Evolutionary conservation across 2,329 filamentous ascomycete species (phyloP), one percentile per base, ranked within the genome.

Genomic region (Penicillium griseofulvum): DNA sequence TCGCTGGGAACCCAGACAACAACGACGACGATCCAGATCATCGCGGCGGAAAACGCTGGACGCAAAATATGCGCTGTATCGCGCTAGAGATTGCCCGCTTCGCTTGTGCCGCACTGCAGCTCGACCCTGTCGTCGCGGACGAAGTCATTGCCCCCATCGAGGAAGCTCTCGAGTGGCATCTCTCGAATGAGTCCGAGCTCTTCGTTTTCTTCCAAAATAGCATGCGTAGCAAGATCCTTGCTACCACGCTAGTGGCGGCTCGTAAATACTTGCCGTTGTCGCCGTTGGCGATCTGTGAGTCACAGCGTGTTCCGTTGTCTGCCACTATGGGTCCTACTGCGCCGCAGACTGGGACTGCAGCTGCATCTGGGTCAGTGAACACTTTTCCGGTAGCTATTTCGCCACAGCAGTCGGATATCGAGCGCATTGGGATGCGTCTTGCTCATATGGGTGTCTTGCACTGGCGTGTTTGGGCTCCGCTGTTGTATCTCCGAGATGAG

Each of bases 381-480:
- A 24, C 29, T 5, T 54, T 53, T 9, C 47, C 43, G 10, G 61
- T 58, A 24, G 14, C 50, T 11, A 12, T 49, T 5, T 50, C 64
- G 1, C 62, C 71, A 19, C 68, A 70, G 34, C 67, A 70, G 31
- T 64, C 66, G 31, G 70, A 72, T 52, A 61, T 75, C 4, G 72
- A 76, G 47, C 68, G 70, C 55, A 84, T 96, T 71, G 85, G 90
- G 1, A 87, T 86, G 42, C 85, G 90, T 43, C 80, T 96, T 48
- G 87, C 90, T 6, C 93, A 97, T 68, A 84, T 97, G 42, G 86
- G 89, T 14, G 81, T 94, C 6, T 76, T 97, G 24, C 91, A 97
- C 73, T 97, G 92, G 91, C 83, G 90, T 46, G 88, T 96, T 3
- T 97, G 92, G 91, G 83, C 84, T 1, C 83, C 84, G 2, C 78